Conservation (phyloP, 805 yeast genomes). For the Zygotorulaspora sp. region DNA sequence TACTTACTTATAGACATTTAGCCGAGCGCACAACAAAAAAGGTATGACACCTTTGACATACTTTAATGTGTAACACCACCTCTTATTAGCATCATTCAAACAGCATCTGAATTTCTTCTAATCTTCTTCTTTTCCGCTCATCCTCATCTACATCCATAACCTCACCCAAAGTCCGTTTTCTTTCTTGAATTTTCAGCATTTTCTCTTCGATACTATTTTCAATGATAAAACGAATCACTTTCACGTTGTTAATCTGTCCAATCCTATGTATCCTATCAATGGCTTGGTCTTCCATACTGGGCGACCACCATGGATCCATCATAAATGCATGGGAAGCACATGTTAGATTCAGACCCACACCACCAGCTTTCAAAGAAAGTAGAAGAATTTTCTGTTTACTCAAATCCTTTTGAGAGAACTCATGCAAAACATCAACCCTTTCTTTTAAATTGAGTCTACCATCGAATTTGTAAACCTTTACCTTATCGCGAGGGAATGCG, state of each 20-base stretch:
- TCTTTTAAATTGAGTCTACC: constrained; percentile 69
- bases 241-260: constrained; percentile 73
- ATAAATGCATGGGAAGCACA: constrained; percentile 79
- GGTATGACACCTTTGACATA: too few species aligned
- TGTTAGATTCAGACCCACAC: constrained; percentile 86
- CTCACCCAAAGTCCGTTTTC: constrained; percentile 77
- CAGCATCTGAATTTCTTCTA: constrained; percentile 66
- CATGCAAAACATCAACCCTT: constrained; percentile 55
- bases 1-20: constrained; percentile 27
- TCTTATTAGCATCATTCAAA: too few species aligned
- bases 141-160: constrained; percentile 73
- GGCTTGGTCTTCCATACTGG: constrained; percentile 85
- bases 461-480: constrained; percentile 63
- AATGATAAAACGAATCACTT: constrained; percentile 74
- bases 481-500: constrained; percentile 37
- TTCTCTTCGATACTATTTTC: constrained; percentile 80
- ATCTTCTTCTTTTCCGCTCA: constrained; percentile 61
- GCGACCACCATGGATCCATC: constrained; percentile 99
- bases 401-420: constrained; percentile 42
- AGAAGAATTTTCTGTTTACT: constrained; percentile 47
- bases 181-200: constrained; percentile 82
- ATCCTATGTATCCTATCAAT: constrained; percentile 88
- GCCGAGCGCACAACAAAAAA: too few species aligned
- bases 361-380: constrained; percentile 85
- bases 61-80: too few species aligned